Evolutionary conservation across 1,139 yeast species (phyloP).

Genomic region (Pichia sp.): DNA sequence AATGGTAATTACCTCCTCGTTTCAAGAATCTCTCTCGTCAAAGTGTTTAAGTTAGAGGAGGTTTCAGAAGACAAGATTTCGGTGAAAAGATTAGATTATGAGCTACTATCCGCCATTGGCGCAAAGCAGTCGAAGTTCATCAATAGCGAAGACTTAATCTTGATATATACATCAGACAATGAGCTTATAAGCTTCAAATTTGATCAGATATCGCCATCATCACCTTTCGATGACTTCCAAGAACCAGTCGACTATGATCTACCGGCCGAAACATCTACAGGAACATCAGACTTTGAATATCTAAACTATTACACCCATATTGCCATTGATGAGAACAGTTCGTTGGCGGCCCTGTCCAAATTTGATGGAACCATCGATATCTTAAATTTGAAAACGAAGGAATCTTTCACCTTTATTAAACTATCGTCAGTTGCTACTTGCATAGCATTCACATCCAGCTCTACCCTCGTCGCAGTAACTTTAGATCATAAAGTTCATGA

Average conservation of each 20-base stretch:
- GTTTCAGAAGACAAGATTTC: conserved; percentile 39
- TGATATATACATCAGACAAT: conserved; percentile 62
- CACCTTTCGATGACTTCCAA: conserved; percentile 32
- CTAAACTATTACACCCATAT: conserved; percentile 44
- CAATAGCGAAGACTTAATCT: conserved; percentile 38
- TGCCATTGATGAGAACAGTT: conserved; percentile 42
- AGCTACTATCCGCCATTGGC: conserved; percentile 47
- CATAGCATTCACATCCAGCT: conserved; percentile 44
- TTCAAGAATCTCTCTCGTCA: conserved; percentile 64
- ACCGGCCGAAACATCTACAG: conserved; percentile 28
- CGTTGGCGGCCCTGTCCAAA: conserved; percentile 52
- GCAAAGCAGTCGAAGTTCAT: conserved; percentile 50
- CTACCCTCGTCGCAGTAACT: conserved; percentile 59
- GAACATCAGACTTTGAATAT: conserved; percentile 31
- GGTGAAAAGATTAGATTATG: conserved; percentile 52
- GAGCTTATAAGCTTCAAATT: conserved; percentile 46
- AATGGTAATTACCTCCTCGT: conserved; percentile 68
- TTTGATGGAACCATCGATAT: conserved; percentile 65
- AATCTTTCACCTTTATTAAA: conserved; percentile 35
- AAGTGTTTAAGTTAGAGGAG: conserved; percentile 54
- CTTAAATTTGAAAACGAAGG: conserved; percentile 33
- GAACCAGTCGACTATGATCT: conserved; percentile 33
- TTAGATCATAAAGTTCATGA: conserved; percentile 75
- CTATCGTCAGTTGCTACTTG: conserved; percentile 51
- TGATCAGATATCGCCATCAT: conserved; percentile 34